Evolutionary conservation across 2,329 filamentous ascomycete species (phyloP).

Genomic region (Fusarium fracticaudum): DNA sequence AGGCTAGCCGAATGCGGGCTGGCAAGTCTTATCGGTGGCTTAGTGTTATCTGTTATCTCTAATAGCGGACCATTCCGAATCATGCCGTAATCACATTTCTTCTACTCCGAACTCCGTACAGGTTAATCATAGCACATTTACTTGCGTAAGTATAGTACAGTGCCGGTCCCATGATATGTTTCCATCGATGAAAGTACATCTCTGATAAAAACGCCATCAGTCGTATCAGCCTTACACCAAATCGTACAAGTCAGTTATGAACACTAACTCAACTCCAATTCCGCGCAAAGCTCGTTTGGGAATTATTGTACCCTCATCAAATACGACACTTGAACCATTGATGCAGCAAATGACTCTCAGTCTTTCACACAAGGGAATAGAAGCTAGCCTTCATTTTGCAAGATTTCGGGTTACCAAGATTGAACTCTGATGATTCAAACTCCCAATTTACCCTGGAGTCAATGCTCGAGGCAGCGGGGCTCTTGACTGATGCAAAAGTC

Average conservation of each 20-base stretch:
- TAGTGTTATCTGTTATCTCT: background rate
- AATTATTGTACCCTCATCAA: background rate
- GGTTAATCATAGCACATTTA: background rate
- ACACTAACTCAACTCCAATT: rapidly evolving
- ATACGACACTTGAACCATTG: background rate
- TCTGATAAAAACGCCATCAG: background rate
- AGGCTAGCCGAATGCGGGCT: background rate
- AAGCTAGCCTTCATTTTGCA: background rate
- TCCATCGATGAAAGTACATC: background rate
- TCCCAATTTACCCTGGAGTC: background rate
- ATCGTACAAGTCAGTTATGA: background rate
- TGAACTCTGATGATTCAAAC: background rate
- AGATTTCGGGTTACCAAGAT: background rate
- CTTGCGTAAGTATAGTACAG: background rate
- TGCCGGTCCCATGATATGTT: background rate
- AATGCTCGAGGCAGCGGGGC: background rate
- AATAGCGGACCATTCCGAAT: background rate
- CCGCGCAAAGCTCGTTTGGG: background rate
- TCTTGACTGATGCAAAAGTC: background rate
- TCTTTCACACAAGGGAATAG: background rate
- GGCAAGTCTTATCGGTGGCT: background rate
- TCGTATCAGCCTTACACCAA: too few relatives aligned
- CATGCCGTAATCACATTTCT: background rate
- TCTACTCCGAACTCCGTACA: background rate
- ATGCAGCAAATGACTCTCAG: background rate